These are phyloP conservation scores for Pseudocercospora vitis DNA, from an alignment of 2,329 filamentous ascomycete genomes.

Conservation along the genomic window DNA sequence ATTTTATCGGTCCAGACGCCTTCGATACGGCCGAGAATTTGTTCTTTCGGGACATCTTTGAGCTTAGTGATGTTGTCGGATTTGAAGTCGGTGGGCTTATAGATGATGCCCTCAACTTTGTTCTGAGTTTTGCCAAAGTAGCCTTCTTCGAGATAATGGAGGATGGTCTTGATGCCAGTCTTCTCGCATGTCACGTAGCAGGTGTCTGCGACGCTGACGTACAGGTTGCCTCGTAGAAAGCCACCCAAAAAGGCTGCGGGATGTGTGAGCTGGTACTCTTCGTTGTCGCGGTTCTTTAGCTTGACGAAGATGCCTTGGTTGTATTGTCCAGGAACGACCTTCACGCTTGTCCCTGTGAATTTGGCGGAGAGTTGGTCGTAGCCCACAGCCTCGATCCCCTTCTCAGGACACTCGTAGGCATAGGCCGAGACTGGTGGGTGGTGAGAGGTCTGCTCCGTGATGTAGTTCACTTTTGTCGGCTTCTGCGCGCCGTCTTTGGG, in stretches of 20 bases:
- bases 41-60: conserved; percentile 81
- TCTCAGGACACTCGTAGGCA: conserved; percentile 87
- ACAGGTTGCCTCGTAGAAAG: conserved; percentile 80
- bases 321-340: conserved; percentile 86
- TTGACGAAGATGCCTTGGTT: conserved; percentile 96
- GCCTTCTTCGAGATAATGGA: conserved; percentile 91
- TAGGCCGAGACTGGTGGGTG: conserved; percentile 97
- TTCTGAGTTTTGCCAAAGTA: conserved; percentile 93
- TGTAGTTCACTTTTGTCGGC: conserved; percentile 79
- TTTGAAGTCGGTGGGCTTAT: conserved; percentile 76
- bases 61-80: conserved; percentile 78
- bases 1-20: conserved; percentile 81
- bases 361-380: conserved; percentile 97
- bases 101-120: conserved; percentile 85
- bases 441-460: conserved; percentile 97
- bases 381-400: conserved; percentile 80
- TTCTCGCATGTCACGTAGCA: conserved; percentile 88
- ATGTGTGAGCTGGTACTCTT: conserved; percentile 93
- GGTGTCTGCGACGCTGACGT: conserved; percentile 83
- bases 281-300: conserved; percentile 73
- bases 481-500: conserved; percentile 49
- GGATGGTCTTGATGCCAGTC: conserved; percentile 85
- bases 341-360: conserved; percentile 93
- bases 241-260: conserved; percentile 91
- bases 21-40: conserved; percentile 77